Evolutionary conservation across 1,284 basidiomycete genomes (phyloP).

Genomic region (Inonotus hispidus): DNA sequence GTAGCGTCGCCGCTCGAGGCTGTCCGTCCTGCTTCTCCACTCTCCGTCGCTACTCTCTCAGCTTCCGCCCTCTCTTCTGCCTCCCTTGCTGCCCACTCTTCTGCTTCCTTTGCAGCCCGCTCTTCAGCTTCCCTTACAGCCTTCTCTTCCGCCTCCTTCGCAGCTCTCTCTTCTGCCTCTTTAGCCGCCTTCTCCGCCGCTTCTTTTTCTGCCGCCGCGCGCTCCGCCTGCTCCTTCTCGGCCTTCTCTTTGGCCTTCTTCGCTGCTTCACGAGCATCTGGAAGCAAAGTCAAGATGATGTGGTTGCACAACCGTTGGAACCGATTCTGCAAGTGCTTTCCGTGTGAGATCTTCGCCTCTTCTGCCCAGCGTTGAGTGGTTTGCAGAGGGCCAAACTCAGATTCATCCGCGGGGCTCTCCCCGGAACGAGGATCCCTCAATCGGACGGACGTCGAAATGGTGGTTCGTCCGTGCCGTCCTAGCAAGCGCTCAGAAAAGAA

Average conservation of each 20-base stretch:
- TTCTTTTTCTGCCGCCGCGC: slow-evolving; percentile 29
- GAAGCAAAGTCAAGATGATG: slow-evolving; percentile 74
- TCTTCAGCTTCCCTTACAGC: slow-evolving; percentile 27
- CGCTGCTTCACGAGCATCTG: slow-evolving; percentile 64
- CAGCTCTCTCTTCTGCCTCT: slow-evolving; percentile 18
- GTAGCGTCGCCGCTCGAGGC: slow-evolving; percentile 19
- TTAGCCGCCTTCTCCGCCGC: slow-evolving; percentile 21
- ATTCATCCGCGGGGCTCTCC: slow-evolving; percentile 43
- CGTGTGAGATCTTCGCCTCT: slow-evolving; percentile 79
- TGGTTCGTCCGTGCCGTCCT: slow-evolving; percentile 42
- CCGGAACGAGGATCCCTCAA: slow-evolving; percentile 47
- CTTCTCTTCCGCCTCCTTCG: slow-evolving; percentile 20
- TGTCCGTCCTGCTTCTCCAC: background rate
- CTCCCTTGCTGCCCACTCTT: slow-evolving; percentile 17
- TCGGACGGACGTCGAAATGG: slow-evolving; percentile 51
- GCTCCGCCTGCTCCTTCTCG: slow-evolving; percentile 24
- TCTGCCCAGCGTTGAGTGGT: slow-evolving; percentile 91
- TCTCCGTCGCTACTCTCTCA: slow-evolving; percentile 16
- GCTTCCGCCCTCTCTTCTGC: slow-evolving; percentile 23
- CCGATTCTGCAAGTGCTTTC: slow-evolving; percentile 65
- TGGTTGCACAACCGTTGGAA: slow-evolving; percentile 69
- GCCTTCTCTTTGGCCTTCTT: slow-evolving; percentile 35
- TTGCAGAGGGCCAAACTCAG: slow-evolving; percentile 69
- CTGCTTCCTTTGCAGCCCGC: slow-evolving; percentile 18
- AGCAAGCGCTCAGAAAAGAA: slow-evolving; percentile 52